A percentile compares a stretch with the other conserved stretches of the same genome.
Evolutionary conservation across 2,329 filamentous ascomycete species (phyloP).

Genomic region (Tolypocladium capitatum): DNA sequence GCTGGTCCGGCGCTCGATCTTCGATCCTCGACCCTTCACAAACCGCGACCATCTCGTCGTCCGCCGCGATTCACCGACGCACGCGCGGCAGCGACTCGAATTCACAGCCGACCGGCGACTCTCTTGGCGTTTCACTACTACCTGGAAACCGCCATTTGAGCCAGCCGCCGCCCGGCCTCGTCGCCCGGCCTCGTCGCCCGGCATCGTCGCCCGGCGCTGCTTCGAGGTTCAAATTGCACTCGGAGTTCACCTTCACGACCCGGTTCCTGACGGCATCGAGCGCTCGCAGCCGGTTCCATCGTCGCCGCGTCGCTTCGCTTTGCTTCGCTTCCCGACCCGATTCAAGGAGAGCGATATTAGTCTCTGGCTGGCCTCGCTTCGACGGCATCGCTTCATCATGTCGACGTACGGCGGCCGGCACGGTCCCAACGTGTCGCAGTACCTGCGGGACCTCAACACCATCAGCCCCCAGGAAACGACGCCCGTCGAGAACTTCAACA

Average conservation of each 20-base stretch:
- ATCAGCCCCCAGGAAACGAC: constrained; percentile 45
- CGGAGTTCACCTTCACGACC: not conserved
- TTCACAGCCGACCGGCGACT: not conserved
- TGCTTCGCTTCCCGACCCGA: not conserved
- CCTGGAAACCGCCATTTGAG: not conserved
- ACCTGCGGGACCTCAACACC: constrained; percentile 75
- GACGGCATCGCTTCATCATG: constrained; percentile 31
- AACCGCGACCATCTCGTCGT: not conserved
- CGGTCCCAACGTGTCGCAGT: constrained; percentile 79
- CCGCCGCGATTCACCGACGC: not conserved
- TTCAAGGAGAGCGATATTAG: not conserved
- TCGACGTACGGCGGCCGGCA: constrained; percentile 63
- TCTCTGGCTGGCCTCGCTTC: not conserved
- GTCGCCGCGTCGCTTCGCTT: not conserved
- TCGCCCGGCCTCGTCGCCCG: not conserved
- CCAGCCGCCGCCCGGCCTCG: not conserved
- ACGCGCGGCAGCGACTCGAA: not conserved
- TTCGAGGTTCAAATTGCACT: not conserved
- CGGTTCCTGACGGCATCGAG: not conserved
- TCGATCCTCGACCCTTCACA: constrained; percentile 1
- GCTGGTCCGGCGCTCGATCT: constrained; percentile 1
- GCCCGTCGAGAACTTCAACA: constrained; percentile 40
- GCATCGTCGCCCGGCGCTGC: not conserved
- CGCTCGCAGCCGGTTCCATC: not conserved
- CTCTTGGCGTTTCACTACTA: not conserved